Evolutionary conservation across 495 filamentous ascomycete species (phyloP).

Genomic region (Mytilinidion resinicola): DNA sequence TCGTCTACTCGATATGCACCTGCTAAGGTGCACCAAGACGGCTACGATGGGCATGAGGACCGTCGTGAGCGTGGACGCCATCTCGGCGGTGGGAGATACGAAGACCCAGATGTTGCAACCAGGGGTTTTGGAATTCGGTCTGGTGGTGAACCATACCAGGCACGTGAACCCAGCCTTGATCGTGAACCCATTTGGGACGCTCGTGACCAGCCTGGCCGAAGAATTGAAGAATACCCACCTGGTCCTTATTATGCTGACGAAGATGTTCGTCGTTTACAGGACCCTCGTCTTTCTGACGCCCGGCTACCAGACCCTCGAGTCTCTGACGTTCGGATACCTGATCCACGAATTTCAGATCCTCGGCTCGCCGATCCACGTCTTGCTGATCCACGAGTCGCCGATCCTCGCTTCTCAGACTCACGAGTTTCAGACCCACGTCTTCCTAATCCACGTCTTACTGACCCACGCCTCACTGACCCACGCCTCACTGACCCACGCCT

Average conservation of each 20-base stretch:
- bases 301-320: constrained; percentile 1
- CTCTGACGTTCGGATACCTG: constrained; percentile 17
- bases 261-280: constrained; percentile 20
- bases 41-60: constrained; percentile 18
- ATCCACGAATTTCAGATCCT: constrained; percentile 2
- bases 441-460: not conserved
- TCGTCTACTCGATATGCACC: constrained; percentile 20
- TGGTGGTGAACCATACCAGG: constrained; percentile 24
- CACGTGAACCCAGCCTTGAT: constrained; percentile 18
- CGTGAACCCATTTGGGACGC: constrained; percentile 20
- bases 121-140: constrained; percentile 39
- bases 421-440: not conserved
- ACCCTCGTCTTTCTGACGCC: not conserved
- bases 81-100: constrained; percentile 17
- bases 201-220: constrained; percentile 4
- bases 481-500: not conserved
- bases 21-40: constrained; percentile 29
- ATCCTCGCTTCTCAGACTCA: constrained; percentile 10
- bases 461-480: not conserved
- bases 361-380: not conserved
- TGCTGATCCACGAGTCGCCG: not conserved
- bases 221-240: constrained; percentile 8
- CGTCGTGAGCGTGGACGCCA: constrained; percentile 27
- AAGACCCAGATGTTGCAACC: constrained; percentile 28
- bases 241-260: constrained; percentile 30